Percentiles rank a stretch among this genome's conserved stretches.
Evolutionary conservation across 139 green algal species (phyloP).

Genomic region (Pleodorina starrii): DNA sequence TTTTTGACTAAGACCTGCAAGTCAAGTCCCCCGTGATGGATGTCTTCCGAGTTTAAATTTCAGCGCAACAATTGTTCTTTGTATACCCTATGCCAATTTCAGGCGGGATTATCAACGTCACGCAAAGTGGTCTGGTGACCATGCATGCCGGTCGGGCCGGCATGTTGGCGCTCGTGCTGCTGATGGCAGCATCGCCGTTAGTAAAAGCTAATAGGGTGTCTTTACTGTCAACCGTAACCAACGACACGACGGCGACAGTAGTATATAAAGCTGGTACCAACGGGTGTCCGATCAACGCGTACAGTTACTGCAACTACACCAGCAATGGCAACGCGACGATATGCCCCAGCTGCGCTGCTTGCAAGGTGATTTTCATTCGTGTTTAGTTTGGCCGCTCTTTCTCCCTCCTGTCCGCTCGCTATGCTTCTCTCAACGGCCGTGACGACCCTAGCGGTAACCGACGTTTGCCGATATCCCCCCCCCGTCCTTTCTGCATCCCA

Average conservation of each 20-base stretch:
- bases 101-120: no score
- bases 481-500: not conserved
- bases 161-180: slow-evolving; percentile 24
- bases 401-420: no score
- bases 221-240: not conserved
- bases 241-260: not conserved
- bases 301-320: slow-evolving; percentile 33
- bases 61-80: no score
- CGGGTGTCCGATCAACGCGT: slow-evolving; percentile 32
- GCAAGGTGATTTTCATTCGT: not conserved
- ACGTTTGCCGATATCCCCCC: no score
- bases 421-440: no score
- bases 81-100: no score
- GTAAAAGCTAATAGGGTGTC: not conserved
- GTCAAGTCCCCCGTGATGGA: no score
- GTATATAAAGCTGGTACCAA: slow-evolving; percentile 22
- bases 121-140: not conserved
- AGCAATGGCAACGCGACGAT: not conserved
- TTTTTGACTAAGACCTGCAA: no score
- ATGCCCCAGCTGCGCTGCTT: not conserved
- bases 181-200: not conserved
- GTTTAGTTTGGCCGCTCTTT: no score
- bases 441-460: no score
- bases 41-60: no score
- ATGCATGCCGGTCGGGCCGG: slow-evolving; percentile 15